A percentile compares a stretch with the other conserved stretches of the same genome.
phyloP scores from a whole-genome alignment of 2,329 filamentous ascomycete species.

The Sporothrix euskadiensis region DNA sequence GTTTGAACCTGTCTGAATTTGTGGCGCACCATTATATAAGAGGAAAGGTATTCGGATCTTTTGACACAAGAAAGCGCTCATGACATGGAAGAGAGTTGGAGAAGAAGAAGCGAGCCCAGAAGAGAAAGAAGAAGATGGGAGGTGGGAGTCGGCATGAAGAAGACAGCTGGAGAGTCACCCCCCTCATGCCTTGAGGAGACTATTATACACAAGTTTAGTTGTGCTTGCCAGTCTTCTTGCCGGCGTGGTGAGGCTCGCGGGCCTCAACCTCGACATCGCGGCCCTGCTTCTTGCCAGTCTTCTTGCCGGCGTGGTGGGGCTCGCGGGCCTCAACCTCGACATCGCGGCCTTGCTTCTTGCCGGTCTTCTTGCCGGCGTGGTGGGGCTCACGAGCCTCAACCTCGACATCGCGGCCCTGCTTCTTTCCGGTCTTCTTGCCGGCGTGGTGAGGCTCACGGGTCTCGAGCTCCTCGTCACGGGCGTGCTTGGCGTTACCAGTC shows the following conservation, averaged over 20 bases:
- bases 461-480: constrained; percentile 26
- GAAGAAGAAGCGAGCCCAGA: neutral
- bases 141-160: neutral
- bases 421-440: constrained; percentile 33
- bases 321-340: constrained; percentile 32
- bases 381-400: constrained; percentile 30
- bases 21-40: neutral
- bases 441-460: constrained; percentile 34
- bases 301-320: constrained; percentile 35
- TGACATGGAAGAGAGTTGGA: neutral
- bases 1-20: neutral
- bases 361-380: constrained; percentile 34
- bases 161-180: too few species aligned
- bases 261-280: constrained; percentile 21
- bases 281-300: constrained; percentile 29
- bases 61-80: neutral
- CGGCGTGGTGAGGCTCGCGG: constrained; percentile 32
- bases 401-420: constrained; percentile 15
- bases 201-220: constrained; percentile 1
- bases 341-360: constrained; percentile 28
- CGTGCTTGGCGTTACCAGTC: constrained; percentile 25
- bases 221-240: constrained; percentile 31
- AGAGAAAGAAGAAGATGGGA: neutral
- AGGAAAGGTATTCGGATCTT: neutral
- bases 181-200: neutral